These are phyloP conservation scores for Ascosphaera aggregata DNA, from an alignment of 2,329 filamentous ascomycete genomes.

Conservation along the genomic window DNA sequence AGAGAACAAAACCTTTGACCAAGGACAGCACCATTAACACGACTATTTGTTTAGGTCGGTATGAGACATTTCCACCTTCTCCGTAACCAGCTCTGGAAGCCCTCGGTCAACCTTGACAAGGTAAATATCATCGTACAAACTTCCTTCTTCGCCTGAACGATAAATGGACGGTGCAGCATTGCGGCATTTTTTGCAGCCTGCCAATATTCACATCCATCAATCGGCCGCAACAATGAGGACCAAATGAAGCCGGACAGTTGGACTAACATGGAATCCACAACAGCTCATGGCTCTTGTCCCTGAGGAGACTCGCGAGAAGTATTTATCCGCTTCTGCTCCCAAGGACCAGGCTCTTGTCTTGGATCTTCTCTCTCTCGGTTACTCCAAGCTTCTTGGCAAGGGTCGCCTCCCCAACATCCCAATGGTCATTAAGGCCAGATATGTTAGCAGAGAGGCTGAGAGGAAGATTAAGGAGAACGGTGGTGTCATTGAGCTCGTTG, in stretches of 20 bases:
- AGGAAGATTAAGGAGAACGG: conserved; percentile 97
- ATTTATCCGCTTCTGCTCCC: conserved; percentile 51
- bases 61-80: conserved; percentile 96
- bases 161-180: neutral
- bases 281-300: conserved; percentile 31
- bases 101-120: conserved; percentile 97
- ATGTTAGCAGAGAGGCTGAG: conserved; percentile 91
- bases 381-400: conserved; percentile 98
- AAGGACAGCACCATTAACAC: conserved; percentile 24
- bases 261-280: conserved; percentile 1
- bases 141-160: neutral
- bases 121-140: conserved; percentile 22
- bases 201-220: no score
- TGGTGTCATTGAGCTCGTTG: conserved; percentile 86
- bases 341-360: conserved; percentile 89
- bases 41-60: conserved; percentile 30
- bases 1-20: neutral
- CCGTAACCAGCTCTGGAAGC: conserved; percentile 94
- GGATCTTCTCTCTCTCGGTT: conserved; percentile 90
- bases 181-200: no score
- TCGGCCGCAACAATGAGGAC: no score
- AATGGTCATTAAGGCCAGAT: conserved; percentile 82
- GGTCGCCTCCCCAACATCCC: conserved; percentile 84
- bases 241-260: no score
- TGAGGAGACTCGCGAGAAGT: conserved; percentile 76